Evolutionary conservation across 805 yeast species (phyloP).

Genomic region (Cyberlindnera bimundalis): DNA sequence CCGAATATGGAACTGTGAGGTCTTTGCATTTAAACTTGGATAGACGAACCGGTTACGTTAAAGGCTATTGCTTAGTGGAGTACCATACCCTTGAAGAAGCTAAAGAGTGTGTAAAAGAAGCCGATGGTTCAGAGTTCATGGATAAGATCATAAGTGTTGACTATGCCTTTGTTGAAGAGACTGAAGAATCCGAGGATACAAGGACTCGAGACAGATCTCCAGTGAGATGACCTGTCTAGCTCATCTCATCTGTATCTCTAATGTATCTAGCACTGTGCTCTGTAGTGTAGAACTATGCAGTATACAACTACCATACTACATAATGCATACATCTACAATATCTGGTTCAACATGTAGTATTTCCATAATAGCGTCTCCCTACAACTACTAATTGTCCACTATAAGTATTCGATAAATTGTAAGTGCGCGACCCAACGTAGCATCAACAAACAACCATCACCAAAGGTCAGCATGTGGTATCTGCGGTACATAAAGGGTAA

Average conservation of each 20-base stretch:
- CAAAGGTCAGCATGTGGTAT: too few relatives aligned
- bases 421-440: too few relatives aligned
- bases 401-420: too few relatives aligned
- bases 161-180: conserved; percentile 36
- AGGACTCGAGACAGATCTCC: conserved; percentile 4
- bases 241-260: neutral
- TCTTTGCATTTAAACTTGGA: conserved; percentile 40
- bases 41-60: conserved; percentile 36
- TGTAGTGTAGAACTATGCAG: too few relatives aligned
- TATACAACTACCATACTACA: too few relatives aligned
- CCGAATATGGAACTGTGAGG: conserved; percentile 38
- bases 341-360: too few relatives aligned
- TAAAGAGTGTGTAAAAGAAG: conserved; percentile 29
- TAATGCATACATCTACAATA: too few relatives aligned
- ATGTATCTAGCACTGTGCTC: neutral
- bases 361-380: too few relatives aligned
- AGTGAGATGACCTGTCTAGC: neutral
- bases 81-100: conserved; percentile 34
- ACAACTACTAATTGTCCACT: too few relatives aligned
- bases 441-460: too few relatives aligned
- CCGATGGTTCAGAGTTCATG: conserved; percentile 31
- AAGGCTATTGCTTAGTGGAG: conserved; percentile 41
- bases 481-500: too few relatives aligned
- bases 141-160: conserved; percentile 34
- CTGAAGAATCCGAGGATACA: neutral